Evolutionary conservation across 805 yeast genomes (phyloP), one percentile per base, ranked within the genome.

Genomic region (Jamesozyma jinghongensis): DNA sequence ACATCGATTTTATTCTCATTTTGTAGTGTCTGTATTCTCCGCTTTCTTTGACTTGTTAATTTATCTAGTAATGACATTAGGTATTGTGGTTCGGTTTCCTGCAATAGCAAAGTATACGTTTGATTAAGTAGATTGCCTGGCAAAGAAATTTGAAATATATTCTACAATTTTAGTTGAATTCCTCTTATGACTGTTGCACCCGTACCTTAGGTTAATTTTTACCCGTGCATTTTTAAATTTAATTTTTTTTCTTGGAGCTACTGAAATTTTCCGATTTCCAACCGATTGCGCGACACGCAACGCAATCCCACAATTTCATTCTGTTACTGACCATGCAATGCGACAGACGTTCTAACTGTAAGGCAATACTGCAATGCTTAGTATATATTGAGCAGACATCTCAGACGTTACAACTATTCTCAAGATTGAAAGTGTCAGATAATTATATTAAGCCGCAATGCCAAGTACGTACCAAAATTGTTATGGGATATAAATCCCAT

Each of bases 391-490:
- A 10, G 17, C 5, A 5, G 8, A 6, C 19, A n/a, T 36, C 38
- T 30, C 45, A 36, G 42, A 42, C 22, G 28, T 18, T 37, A 37
- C 41, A 38, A 46, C 52, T 35, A 43, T 48, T 47, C 46, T 41
- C 51, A 55, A 36, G 37, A 36, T 13, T 27, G 25, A 28, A 36
- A 36, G 32, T 10, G 26, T 22, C 26, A 22, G 26, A 22, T 22
- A 22, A 22, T 22, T 22, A 22, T 22, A 34, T 25, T 34, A 34
- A 34, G 37, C 37, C 17, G 22, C 13, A 12, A 75, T 75, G 81
- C 81, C 80, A 67, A 75, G 81, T 75, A 75, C 68, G 80, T 75
- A 59, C 36, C 42, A 26, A 34, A 25, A 11, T 19, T 27, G 14
- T 34, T 22, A n/a, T 28, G 22, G 16, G 11, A 10, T 19, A 4